Evolutionary conservation across 1,284 basidiomycete genomes (phyloP).

Genomic region (Takashimella tepidaria): DNA sequence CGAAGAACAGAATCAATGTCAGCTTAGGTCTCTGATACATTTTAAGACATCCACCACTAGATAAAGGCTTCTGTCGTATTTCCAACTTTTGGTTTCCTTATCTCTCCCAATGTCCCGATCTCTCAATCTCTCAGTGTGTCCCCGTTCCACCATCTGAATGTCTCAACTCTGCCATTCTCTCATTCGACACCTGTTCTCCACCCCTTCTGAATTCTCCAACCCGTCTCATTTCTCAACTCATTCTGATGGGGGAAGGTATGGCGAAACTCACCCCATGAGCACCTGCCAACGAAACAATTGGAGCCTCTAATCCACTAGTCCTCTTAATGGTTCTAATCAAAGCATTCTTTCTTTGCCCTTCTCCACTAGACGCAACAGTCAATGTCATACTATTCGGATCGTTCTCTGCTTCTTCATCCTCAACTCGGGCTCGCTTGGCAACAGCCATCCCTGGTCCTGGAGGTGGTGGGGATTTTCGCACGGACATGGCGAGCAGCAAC

Average conservation of each 20-base stretch:
- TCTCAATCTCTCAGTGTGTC: too few relatives aligned
- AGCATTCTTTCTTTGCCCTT: slow-evolving; percentile 43
- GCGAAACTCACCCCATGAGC: slow-evolving; percentile 43
- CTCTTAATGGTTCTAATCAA: slow-evolving; percentile 42
- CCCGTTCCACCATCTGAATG: neutral
- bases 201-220: too few relatives aligned
- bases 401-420: slow-evolving; percentile 25
- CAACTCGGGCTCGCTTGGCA: slow-evolving; percentile 25
- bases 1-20: neutral
- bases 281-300: slow-evolving; percentile 41
- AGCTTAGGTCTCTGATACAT: neutral
- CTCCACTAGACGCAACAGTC: slow-evolving; percentile 44
- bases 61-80: too few relatives aligned
- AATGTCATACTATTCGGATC: slow-evolving; percentile 22
- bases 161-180: neutral
- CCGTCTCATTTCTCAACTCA: too few relatives aligned
- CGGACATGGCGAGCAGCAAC: slow-evolving; percentile 25
- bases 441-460: slow-evolving; percentile 39
- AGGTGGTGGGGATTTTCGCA: slow-evolving; percentile 44
- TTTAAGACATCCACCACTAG: too few relatives aligned
- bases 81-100: too few relatives aligned
- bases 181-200: neutral
- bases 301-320: slow-evolving; percentile 45
- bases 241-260: too few relatives aligned
- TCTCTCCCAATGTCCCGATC: too few relatives aligned